Conservation (phyloP, 495 filamentous ascomycete genomes). For the Lasiosphaeria hispida region DNA sequence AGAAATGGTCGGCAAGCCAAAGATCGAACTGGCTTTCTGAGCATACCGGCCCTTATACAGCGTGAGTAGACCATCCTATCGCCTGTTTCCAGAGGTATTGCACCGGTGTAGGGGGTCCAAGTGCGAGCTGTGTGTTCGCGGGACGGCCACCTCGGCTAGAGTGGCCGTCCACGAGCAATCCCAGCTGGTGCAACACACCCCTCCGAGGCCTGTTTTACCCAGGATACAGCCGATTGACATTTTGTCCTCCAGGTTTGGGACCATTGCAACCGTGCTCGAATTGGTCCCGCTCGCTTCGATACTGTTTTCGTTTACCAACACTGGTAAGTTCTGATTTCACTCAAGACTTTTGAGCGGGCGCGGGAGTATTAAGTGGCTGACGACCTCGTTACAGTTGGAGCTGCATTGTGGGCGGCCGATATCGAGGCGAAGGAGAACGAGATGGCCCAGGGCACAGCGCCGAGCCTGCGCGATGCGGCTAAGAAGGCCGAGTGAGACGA, state of each 20-base stretch:
- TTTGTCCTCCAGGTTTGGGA: conserved; percentile 66
- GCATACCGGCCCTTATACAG: conserved; percentile 65
- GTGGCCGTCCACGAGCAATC: background rate
- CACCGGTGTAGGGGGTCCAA: too few relatives aligned
- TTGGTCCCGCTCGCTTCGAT: conserved; percentile 81
- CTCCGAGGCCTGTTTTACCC: conserved; percentile 6
- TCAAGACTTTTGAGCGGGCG: too few relatives aligned
- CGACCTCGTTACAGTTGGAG: conserved; percentile 55
- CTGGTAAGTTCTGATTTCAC: conserved; percentile 44
- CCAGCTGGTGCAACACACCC: conserved; percentile 2
- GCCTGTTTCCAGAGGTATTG: background rate
- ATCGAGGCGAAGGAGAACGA: conserved; percentile 62
- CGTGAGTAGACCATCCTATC: conserved; percentile 52
- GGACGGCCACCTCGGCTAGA: too few relatives aligned
- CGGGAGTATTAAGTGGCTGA: conserved; percentile 16
- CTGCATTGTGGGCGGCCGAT: conserved; percentile 91
- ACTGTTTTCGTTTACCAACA: conserved; percentile 86
- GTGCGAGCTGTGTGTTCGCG: too few relatives aligned
- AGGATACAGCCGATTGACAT: conserved; percentile 8
- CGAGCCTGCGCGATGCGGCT: conserved; percentile 51
- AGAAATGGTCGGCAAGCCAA: conserved; percentile 65
- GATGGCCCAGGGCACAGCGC: conserved; percentile 51
- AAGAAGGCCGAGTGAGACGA: conserved; percentile 52
- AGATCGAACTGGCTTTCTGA: conserved; percentile 62
- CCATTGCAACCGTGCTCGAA: conserved; percentile 72